Base-by-base conservation (phyloP, 345 rosid species). In the Clausena lansium region DNA sequence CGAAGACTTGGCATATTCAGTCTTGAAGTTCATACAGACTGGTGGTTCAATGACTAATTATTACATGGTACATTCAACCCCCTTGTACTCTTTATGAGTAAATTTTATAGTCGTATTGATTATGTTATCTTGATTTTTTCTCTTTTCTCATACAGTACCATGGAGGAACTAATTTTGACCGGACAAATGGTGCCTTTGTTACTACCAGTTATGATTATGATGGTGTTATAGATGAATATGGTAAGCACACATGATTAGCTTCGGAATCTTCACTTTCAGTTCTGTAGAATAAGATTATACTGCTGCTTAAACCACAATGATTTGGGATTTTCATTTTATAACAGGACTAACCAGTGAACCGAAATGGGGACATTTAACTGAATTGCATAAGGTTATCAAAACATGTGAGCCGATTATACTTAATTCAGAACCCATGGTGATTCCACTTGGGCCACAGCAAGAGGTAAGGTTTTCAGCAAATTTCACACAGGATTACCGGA, bases 201-300 rank as follows among this genome's bases (percentile, higher is more conserved):
- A 91, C 99, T 30, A 90, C 99, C 67, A 96, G 97, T 85, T 94
- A 96, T 73, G 99, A 96, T 76, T 96, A 96, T 58, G 99, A 93
- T 63, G 99, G 97, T 84, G 98, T 98, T 79, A 80, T 96, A 8
- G 99, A 96, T 85, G 98, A 96, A 88, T 96, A 83, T 58, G 99
- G 99, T 95, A 82, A 41, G 88, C 39, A 28, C 36, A 45, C 27
- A 72, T 28, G 57, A 47, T 61, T 66, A 27, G 27, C 36, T 0
- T 60, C 17, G 0, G 17, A 45, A 45, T 45, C 50, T 13, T 45
- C 50, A 3, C 5, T 13, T 45, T 45, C 50, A 45, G 50, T 45
- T 13, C 30, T 52, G 57, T 13, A 20, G 35, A 61, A 14, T 30
- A 36, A 55, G 32, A 22, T 52, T 52, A 54, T 28, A 5, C 25